Percentiles rank a stretch among this genome's conserved stretches.
Conservation (phyloP, 1,284 basidiomycete genomes). For the Moniliophthora roreri region DNA sequence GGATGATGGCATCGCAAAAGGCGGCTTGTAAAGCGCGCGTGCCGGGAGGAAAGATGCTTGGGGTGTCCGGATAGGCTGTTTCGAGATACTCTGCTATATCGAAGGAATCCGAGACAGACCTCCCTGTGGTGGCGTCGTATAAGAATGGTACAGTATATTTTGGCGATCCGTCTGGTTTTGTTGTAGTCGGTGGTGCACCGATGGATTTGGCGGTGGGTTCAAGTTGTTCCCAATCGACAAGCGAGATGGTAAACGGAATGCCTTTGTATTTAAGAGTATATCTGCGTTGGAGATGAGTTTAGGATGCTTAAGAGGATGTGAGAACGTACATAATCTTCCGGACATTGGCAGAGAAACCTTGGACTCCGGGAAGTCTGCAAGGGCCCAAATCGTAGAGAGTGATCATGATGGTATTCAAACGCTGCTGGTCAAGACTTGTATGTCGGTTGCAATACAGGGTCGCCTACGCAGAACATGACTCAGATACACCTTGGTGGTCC, state of each 20-base stretch:
- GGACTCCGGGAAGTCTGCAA: too few species aligned
- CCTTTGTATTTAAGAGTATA: constrained; percentile 5
- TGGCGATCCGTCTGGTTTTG: constrained; percentile 11
- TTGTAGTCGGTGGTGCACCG: not conserved
- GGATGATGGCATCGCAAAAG: not conserved
- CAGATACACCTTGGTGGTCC: too few species aligned
- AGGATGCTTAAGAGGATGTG: too few species aligned
- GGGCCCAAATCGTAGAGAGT: too few species aligned
- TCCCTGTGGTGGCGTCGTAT: constrained; percentile 17
- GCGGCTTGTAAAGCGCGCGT: constrained; percentile 2
- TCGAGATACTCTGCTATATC: constrained; percentile 19
- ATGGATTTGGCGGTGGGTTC: not conserved
- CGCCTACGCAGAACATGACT: too few species aligned
- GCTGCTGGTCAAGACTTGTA: too few species aligned
- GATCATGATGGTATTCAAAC: too few species aligned
- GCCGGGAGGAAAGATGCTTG: not conserved
- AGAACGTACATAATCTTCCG: too few species aligned
- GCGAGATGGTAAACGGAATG: not conserved
- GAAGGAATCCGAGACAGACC: constrained; percentile 10
- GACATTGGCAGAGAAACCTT: too few species aligned
- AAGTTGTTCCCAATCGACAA: constrained; percentile 1
- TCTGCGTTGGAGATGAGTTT: not conserved
- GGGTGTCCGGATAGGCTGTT: constrained; percentile 10
- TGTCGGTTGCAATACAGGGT: too few species aligned
- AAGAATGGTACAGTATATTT: constrained; percentile 14